Evolutionary conservation across 176 grass and related monocot genomes (phyloP), one percentile per base, ranked within the genome.

Genomic region (Cenchrus americanus): DNA sequence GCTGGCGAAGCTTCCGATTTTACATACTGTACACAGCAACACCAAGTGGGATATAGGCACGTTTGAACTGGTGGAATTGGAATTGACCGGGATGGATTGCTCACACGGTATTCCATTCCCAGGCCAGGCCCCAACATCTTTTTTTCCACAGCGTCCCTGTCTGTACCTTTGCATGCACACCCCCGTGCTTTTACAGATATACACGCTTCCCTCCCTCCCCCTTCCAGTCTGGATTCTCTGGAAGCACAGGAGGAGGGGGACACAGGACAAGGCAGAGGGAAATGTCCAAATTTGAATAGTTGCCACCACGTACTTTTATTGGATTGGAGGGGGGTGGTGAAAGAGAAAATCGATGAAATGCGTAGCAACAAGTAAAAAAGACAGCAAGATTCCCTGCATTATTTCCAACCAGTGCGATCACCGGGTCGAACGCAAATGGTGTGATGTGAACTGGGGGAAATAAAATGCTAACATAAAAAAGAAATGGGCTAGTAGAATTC

Each of bases 31-130:
- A n/a, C n/a, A n/a, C n/a, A n/a, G n/a, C 71, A 24, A 19, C 22
- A 37, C 34, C 34, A 30, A 50, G 70, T n/a, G 83, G 55, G 34
- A 37, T 34, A 75, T 66, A 76, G 12, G 68, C 5, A 32, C 27
- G 71, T 66, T 9, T 42, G 82, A 73, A 65, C 54, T 54, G 68
- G 15, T 63, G 69, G 73, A 65, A 64, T 64, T 64, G 76, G 49
- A 72, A 72, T 80, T 80, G 78, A 80, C 78, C 15, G 84, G 79
- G 73, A 82, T 63, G 80, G 58, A 61, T 61, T 61, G 9, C 14
- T 42, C 75, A 86, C 87, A 76, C 70, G 87, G 70, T 62, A 32
- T 77, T 71, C 73, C 79, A 22, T 83, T 77, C 65, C 71, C 44
- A 47, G 23, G 34, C 34, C 34, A n/a, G 32, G 2, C 32, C 34